Conservation (phyloP, 2,329 filamentous ascomycete species). For the Stemphylium vesicarium region DNA sequence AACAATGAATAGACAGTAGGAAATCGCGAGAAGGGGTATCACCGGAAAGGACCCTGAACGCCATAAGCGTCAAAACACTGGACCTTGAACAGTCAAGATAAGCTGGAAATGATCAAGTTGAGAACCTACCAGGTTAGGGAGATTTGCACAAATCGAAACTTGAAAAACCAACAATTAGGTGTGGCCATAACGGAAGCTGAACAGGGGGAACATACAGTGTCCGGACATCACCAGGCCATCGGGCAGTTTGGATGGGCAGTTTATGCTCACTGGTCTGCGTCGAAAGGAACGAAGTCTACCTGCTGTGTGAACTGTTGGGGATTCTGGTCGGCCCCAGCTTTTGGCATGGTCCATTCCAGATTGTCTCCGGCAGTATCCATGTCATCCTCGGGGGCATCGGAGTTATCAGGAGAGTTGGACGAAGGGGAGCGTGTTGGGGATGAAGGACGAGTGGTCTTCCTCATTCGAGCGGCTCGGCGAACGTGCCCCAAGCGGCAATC, state of each 20-base stretch:
- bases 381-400: conserved; percentile 16
- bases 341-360: conserved; percentile 3
- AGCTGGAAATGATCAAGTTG: conserved; percentile 7
- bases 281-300: conserved; percentile 40
- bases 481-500: conserved; percentile 87
- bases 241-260: background rate
- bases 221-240: conserved; percentile 1
- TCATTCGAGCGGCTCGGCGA: conserved; percentile 56
- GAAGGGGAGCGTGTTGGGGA: conserved; percentile 15
- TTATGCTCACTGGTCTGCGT: conserved; percentile 21
- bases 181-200: conserved; percentile 1
- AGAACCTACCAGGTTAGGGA: conserved; percentile 27
- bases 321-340: background rate
- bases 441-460: conserved; percentile 22
- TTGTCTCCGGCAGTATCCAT: conserved; percentile 8
- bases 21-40: conserved; percentile 34
- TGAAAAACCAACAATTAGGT: conserved; percentile 23
- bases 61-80: conserved; percentile 13
- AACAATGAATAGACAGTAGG: conserved; percentile 12
- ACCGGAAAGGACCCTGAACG: conserved; percentile 27
- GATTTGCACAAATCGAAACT: conserved; percentile 13
- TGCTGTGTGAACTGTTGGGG: conserved; percentile 38
- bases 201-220: conserved; percentile 24
- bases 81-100: conserved; percentile 21
- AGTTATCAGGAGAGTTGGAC: conserved; percentile 2